Evolutionary conservation across 1,284 basidiomycete genomes (phyloP), one percentile per base, ranked within the genome.

Genomic region (Termitomyces sp.): DNA sequence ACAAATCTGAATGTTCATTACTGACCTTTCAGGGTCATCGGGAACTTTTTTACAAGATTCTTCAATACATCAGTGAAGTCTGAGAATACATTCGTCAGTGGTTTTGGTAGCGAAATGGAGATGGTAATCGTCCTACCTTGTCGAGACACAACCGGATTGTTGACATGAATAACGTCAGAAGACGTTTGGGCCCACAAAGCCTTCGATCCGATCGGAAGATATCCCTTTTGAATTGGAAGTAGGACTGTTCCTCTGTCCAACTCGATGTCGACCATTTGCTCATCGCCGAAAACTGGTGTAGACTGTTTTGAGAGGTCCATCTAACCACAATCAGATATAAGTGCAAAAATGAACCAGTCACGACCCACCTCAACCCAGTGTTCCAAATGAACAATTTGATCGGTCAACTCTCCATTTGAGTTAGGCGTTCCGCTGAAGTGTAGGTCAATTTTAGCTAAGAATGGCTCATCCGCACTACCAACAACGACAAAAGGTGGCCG

Each of bases 321-420:
- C 86, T 89, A 10, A 54, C 44, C 19, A 53, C 52, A 41, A 18
- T 48, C 40, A 57, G 44, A 43, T 33, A 33, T 16, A 24, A 30
- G 39, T 1, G 46, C 2, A 18, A 28, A 38, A 31, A 28, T 50
- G 40, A 18, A n/a, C 21, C 30, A 31, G 24, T 3, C 10, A 26
- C 31, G 24, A 70, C 77, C 49, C 57, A 87, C 86, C 65, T 88
- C 83, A 16, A 90, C 79, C 87, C 87, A 90, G 60, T 89, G 87
- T 30, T 89, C 84, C 14, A 88, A 57, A 26, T 66, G 51, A 21
- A 72, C 60, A n/a, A 58, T 68, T 53, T 75, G 73, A 48, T 58
- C 48, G 18, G 21, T 45, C n/a, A 46, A 28, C 37, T 52, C 49
- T 49, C 50, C 57, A n/a, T 44, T 38, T 16, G 58, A 55, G 21